Base-by-base conservation (phyloP, 768 basidiomycete genomes). In the Paxillus ammoniavirescens region DNA sequence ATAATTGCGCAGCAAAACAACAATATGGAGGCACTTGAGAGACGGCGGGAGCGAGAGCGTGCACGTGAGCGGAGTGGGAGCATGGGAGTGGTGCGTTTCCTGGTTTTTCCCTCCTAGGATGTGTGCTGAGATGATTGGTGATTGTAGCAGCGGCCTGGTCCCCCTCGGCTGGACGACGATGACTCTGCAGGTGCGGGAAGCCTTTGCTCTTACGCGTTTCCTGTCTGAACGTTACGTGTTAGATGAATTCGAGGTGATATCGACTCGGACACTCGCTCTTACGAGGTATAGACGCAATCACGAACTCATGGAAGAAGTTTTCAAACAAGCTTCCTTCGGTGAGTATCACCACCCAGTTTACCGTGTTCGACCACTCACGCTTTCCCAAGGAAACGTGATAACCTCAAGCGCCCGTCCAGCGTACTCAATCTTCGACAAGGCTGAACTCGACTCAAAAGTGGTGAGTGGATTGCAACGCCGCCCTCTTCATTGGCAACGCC, bases 301-400 rank as follows among this genome's bases (percentile, higher is more conserved):
- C 61, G 90, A 91, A 42, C 74, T 87, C 55, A 93, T 93, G 89
- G 86, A 86, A 63, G 87, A 87, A 41, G 86, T 93, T 2, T 91
- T 93, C 68, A 77, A 76, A 58, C 79, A 81, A 58, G 89, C 90
- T 21, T 87, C 86, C 1, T 87, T 82, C 61, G 82, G 89, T 59
- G 47, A 44, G 36, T 26, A 35, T 41, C 8, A 2, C 23, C 23
- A 18, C 42, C 8, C 12, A 3, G 9, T 23, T 1, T 6, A 0
- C 13, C 2, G 5, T n/a, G 33, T 4, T 35, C n/a, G 4, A n/a
- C 3, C 15, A 41, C 51, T 56, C 13, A 53, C 28, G 12, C 0
- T 46, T 10, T 42, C 28, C 23, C 13, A 42, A 82, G 82, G 77
- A 21, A 73, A 80, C 55, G 79, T 77, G 63, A 66, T 75, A 17